A percentile compares a stretch with the other conserved stretches of the same genome.
phyloP scores from a whole-genome alignment of 2,329 filamentous ascomycete genomes.

The Trematosphaeria pertusa region DNA sequence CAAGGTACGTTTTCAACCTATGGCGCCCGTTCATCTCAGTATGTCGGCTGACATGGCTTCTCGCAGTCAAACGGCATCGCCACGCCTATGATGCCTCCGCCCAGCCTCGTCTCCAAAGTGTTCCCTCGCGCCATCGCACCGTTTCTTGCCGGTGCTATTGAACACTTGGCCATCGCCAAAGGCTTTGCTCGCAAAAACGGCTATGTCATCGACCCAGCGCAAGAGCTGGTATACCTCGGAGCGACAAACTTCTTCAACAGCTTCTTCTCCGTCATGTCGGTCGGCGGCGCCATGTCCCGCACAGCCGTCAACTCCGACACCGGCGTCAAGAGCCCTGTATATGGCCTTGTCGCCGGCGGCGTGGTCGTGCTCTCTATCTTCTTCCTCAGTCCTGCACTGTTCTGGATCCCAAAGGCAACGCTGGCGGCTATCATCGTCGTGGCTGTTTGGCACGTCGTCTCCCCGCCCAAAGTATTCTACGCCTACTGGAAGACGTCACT shows the following conservation, averaged over 20 bases:
- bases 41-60: too few relatives aligned
- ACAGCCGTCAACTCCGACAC: constrained; percentile 98
- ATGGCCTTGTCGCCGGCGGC: constrained; percentile 86
- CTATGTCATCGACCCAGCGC: constrained; percentile 95
- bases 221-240: constrained; percentile 94
- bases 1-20: constrained; percentile 29
- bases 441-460: constrained; percentile 91
- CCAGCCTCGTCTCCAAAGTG: constrained; percentile 70
- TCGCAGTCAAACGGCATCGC: too few relatives aligned
- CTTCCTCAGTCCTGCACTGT: constrained; percentile 86
- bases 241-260: constrained; percentile 88
- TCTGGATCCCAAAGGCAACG: constrained; percentile 84
- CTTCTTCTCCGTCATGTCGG: constrained; percentile 88
- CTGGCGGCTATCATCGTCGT: constrained; percentile 94
- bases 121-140: constrained; percentile 71
- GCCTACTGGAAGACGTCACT: constrained; percentile 96
- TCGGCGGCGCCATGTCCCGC: constrained; percentile 93
- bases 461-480: constrained; percentile 87
- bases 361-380: constrained; percentile 92
- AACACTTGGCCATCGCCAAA: constrained; percentile 97
- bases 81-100: constrained; percentile 69
- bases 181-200: constrained; percentile 96
- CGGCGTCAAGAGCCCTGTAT: constrained; percentile 88
- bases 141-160: constrained; percentile 83
- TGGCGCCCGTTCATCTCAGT: background rate